Percentiles rank a stretch among this genome's conserved stretches.
Conservation (phyloP, 768 basidiomycete genomes). For the Ephemerocybe angulata region DNA sequence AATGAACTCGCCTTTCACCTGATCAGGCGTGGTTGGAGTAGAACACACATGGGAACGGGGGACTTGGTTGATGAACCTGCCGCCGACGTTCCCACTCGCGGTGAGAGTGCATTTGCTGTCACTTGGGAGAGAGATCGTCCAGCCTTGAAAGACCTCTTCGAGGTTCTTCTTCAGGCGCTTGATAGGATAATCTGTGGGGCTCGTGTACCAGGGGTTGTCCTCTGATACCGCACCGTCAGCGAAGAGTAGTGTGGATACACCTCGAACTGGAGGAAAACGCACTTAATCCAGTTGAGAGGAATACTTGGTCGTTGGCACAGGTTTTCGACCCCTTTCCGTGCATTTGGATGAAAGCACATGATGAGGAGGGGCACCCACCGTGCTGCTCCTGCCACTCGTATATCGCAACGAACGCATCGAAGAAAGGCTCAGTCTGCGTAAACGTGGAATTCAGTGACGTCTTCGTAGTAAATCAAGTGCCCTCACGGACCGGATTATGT, state of each 20-base stretch:
- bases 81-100: slow-evolving; percentile 44
- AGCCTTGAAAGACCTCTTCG: slow-evolving; percentile 28
- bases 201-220: slow-evolving; percentile 35
- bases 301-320: slow-evolving; percentile 37
- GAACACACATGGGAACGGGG: slow-evolving; percentile 8
- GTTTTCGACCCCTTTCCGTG: slow-evolving; percentile 41
- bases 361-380: slow-evolving; percentile 35
- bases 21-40: slow-evolving; percentile 29
- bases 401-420: slow-evolving; percentile 36
- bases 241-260: neutral
- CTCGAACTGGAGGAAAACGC: slow-evolving; percentile 8
- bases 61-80: slow-evolving; percentile 40
- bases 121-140: slow-evolving; percentile 38
- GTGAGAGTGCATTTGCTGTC: slow-evolving; percentile 38
- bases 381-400: slow-evolving; percentile 35
- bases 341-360: slow-evolving; percentile 45
- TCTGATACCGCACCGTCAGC: slow-evolving; percentile 14
- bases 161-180: slow-evolving; percentile 33
- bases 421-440: slow-evolving; percentile 41
- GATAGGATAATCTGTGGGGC: slow-evolving; percentile 28
- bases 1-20: slow-evolving; percentile 36
- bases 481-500: slow-evolving; percentile 42
- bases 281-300: slow-evolving; percentile 47
- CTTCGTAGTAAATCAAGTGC: neutral
- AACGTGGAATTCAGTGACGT: neutral